Conservation (phyloP, 2,329 filamentous ascomycete species). For the Acarospora socialis region DNA sequence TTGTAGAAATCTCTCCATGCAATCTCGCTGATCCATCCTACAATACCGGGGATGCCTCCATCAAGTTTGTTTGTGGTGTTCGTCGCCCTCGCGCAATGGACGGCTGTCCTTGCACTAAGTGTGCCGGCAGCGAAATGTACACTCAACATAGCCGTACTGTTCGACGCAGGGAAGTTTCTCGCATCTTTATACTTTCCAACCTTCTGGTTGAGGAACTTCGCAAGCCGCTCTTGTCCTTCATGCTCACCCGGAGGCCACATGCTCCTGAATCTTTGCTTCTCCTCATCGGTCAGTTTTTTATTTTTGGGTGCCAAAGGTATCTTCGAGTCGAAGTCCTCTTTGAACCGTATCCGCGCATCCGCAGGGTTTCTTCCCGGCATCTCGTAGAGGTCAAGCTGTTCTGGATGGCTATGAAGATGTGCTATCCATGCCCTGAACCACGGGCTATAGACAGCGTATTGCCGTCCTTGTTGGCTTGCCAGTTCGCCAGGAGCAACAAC, state of each 20-base stretch:
- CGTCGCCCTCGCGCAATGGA: conserved; percentile 46
- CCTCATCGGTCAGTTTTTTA: conserved; percentile 42
- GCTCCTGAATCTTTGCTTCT: conserved; percentile 40
- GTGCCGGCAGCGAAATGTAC: conserved; percentile 59
- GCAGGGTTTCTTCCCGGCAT: conserved; percentile 42
- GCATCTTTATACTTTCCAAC: conserved; percentile 46
- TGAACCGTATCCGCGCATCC: conserved; percentile 33
- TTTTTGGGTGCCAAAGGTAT: conserved; percentile 51
- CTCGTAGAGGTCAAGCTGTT: conserved; percentile 49
- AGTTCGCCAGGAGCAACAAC: conserved; percentile 63
- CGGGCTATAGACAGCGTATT: conserved; percentile 72
- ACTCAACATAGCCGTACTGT: conserved; percentile 54
- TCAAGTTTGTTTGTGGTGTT: conserved; percentile 51
- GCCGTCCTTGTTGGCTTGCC: conserved; percentile 52
- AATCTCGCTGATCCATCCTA: conserved; percentile 66
- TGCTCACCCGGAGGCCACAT: conserved; percentile 66
- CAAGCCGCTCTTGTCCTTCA: conserved; percentile 49
- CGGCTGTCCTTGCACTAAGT: conserved; percentile 51
- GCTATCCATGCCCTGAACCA: conserved; percentile 69
- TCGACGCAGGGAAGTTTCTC: conserved; percentile 51
- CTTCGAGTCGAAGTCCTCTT: conserved; percentile 42
- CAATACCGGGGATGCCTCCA: conserved; percentile 49
- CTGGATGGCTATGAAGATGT: conserved; percentile 54
- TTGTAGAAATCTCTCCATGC: conserved; percentile 85
- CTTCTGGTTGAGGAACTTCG: conserved; percentile 52